Evolutionary conservation across 805 yeast genomes (phyloP).

Genomic region (Diddensiella caesifluorescens): DNA sequence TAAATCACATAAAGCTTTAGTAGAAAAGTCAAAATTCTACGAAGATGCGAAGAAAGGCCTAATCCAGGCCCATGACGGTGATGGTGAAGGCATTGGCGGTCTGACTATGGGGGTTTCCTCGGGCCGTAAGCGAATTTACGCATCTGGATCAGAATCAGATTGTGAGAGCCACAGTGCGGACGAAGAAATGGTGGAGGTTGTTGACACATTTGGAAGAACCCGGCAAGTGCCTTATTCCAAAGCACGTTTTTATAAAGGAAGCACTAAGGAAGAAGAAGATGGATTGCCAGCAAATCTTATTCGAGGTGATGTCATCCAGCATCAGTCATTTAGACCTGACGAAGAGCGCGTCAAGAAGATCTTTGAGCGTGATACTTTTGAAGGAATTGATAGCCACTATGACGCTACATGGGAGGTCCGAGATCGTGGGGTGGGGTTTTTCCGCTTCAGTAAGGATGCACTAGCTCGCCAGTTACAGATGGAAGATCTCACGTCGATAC

Average conservation of each 20-base stretch:
- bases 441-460: slow-evolving; percentile 18
- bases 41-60: slow-evolving; percentile 13
- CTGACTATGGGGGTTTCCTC: neutral
- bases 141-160: neutral
- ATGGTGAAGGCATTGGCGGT: slow-evolving; percentile 10
- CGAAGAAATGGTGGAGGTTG: slow-evolving; percentile 19
- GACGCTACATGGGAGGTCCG: slow-evolving; percentile 25
- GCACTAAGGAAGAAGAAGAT: slow-evolving; percentile 4
- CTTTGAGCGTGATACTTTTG: neutral
- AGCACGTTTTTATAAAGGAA: neutral
- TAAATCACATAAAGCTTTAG: slow-evolving; percentile 1
- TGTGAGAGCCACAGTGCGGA: slow-evolving; percentile 5
- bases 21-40: slow-evolving; percentile 14
- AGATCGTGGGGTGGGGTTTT: slow-evolving; percentile 24
- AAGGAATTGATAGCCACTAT: slow-evolving; percentile 17
- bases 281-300: slow-evolving; percentile 14
- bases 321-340: slow-evolving; percentile 17
- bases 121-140: neutral
- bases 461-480: slow-evolving; percentile 17
- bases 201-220: slow-evolving; percentile 25
- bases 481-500: slow-evolving; percentile 13
- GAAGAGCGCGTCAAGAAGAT: slow-evolving; percentile 1
- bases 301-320: slow-evolving; percentile 21
- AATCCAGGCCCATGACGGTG: slow-evolving; percentile 3
- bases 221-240: slow-evolving; percentile 14